Base-by-base conservation (phyloP, 2,329 filamentous ascomycete species). In the Neophaeococcomyces aloes region DNA sequence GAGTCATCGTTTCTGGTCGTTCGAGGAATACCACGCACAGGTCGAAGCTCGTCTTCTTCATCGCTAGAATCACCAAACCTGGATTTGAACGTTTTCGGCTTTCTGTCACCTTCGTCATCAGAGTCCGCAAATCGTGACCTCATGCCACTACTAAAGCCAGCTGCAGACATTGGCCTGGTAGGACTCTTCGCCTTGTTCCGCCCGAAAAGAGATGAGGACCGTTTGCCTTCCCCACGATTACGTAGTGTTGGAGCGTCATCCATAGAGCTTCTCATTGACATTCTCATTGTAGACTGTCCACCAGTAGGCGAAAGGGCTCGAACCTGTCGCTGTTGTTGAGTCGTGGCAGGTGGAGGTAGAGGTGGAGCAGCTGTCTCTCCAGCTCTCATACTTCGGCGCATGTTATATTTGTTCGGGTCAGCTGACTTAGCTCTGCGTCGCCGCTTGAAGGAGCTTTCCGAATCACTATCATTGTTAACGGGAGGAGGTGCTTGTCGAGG, bases 61-160 rank as follows among this genome's bases (percentile, higher is more conserved):
- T 86, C 81, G 55, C 82, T 86, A 1, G 82, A 86, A 54, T 86
- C 80, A 1, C 68, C 76, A 53, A 86, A 83, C 1, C 81, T 78
- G 55, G 76, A 79, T 3, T 56, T 53, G 14, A 50, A 54, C 13
- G 48, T 56, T 17, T 47, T 57, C 23, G 53, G 59, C 29, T 53
- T 65, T 10, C 64, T 64, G 2, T 74, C 72, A 37, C 14, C 11
- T 29, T 81, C 78, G 49, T 79, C 78, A 48, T 83, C 76, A 3
- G 79, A 78, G 59, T 81, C 75, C 3, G 39, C 42, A 48, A 82
- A 76, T 1, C 78, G 59, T 15, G 67, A 69, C 48, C n/a, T n/a
- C n/a, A n/a, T n/a, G n/a, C n/a, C n/a, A n/a, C 62, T 65, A 56
- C 65, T 62, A 31, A 57, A 49, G 63, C 0, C 64, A 61, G 23